Conservation (phyloP, 352 stramenopile species). For the Blastocystis sp. region DNA sequence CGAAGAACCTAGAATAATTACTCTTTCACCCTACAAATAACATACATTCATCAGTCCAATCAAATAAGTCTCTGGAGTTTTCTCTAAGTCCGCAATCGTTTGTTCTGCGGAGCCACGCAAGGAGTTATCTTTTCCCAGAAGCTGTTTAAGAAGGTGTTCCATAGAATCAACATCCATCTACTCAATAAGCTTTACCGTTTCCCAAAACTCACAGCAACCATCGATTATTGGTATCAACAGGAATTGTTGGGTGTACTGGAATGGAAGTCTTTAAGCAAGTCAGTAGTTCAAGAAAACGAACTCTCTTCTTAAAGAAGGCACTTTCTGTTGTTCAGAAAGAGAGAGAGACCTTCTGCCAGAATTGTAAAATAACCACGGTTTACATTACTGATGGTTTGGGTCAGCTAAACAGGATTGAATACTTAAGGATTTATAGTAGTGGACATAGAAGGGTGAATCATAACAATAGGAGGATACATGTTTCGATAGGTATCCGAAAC, state of each 20-base stretch:
- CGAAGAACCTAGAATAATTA: slow-evolving; percentile 39
- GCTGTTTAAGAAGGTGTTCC: slow-evolving; percentile 46
- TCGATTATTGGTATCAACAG: neutral
- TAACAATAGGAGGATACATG: too few relatives aligned
- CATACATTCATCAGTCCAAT: slow-evolving; percentile 41
- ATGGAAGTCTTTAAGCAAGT: neutral
- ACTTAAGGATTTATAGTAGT: too few relatives aligned
- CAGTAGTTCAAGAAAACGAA: neutral
- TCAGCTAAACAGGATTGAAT: too few relatives aligned
- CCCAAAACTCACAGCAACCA: neutral
- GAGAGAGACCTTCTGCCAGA: neutral
- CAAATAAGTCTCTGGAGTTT: slow-evolving; percentile 37
- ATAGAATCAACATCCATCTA: slow-evolving; percentile 48
- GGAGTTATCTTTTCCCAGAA: slow-evolving; percentile 21
- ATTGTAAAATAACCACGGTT: neutral
- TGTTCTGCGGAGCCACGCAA: neutral
- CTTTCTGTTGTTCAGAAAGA: neutral
- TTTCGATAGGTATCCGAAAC: too few relatives aligned
- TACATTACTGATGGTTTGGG: too few relatives aligned
- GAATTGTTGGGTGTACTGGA: neutral
- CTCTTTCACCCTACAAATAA: neutral
- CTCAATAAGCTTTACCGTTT: neutral
- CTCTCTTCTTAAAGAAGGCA: neutral
- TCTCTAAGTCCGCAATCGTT: slow-evolving; percentile 34
- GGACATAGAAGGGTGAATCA: too few relatives aligned